A percentile compares a stretch with the other conserved stretches of the same genome.
Evolutionary conservation across 116 monocot genomes (phyloP).

Genomic region (Trichopus zeylanicus): DNA sequence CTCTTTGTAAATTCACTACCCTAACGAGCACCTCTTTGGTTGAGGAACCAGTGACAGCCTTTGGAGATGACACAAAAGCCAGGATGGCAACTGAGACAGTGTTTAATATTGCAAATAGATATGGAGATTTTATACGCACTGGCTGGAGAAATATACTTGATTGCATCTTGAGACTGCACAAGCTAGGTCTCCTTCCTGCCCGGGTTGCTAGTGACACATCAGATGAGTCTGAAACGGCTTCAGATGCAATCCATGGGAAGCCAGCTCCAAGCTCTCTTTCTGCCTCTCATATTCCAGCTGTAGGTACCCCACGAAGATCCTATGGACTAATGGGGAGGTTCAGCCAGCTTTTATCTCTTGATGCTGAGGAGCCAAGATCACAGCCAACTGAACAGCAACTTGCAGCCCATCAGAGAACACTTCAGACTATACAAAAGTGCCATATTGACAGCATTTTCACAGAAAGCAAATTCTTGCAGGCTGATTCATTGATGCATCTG

Average conservation of each 20-base stretch:
- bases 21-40: conserved; percentile 41
- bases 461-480: conserved; percentile 83
- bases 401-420: conserved; percentile 62
- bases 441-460: conserved; percentile 82
- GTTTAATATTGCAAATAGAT: conserved; percentile 56
- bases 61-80: conserved; percentile 70
- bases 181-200: conserved; percentile 68
- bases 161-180: conserved; percentile 71
- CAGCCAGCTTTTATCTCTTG: conserved; percentile 73
- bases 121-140: conserved; percentile 62
- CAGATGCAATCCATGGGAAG: conserved; percentile 38
- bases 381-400: conserved; percentile 86
- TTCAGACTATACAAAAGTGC: conserved; percentile 80
- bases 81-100: conserved; percentile 69
- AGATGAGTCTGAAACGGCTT: conserved; percentile 54
- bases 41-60: conserved; percentile 58
- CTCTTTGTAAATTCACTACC: conserved; percentile 82
- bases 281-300: conserved; percentile 30
- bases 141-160: conserved; percentile 76
- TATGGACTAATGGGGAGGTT: conserved; percentile 86
- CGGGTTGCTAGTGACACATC: conserved; percentile 65
- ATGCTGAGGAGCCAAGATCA: conserved; percentile 63
- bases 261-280: conserved; percentile 42
- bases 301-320: conserved; percentile 52
- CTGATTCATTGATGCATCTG: conserved; percentile 73